Evolutionary conservation across 176 grass and related monocot genomes (phyloP), one percentile per base, ranked within the genome.

Genomic region (Aegilops sharonensis): DNA sequence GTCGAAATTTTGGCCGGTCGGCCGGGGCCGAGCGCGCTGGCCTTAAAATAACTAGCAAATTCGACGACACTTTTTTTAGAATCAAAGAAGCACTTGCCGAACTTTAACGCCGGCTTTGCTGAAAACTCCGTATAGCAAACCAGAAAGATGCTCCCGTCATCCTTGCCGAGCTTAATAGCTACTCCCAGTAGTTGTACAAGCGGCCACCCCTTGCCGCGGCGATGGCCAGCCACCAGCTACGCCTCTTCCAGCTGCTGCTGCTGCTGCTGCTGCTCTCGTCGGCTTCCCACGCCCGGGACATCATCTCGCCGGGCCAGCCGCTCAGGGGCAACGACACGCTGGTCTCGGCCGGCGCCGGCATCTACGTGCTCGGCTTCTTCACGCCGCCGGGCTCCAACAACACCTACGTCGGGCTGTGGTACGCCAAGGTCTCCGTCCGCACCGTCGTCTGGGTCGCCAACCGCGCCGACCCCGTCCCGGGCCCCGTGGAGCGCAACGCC

Each of bases 391-490:
- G 86, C 18, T 88, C 82, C 82, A 90, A 88, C 67, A 66, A 45
- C 78, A 85, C 82, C 78, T 93, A 93, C 61, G 65, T 83, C 59
- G 88, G 86, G 2, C 34, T 90, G 39, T 93, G 85, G 85, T 93
- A 93, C 83, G 72, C 83, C 50, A 66, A 13, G 13, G 17, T 88
- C 18, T 27, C 78, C 45, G 10, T 85, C 48, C 68, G 63, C 72
- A 90, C 88, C 72, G 85, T 93, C 88, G 85, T 90, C 82, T 93
- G 83, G 91, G 88, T 93, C 34, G 85, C 88, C 83, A 90, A 93
- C 79, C 91, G 88, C 68, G 88, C 60, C 31, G 23, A n/a, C 60
- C 91, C 83, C 0, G 24, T 90, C 43, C 85, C 1, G 1, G 85
- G 89, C 17, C 0, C 8, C 1, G 78, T 27, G 27, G 73, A 8